Percentiles rank a stretch among this genome's conserved stretches.
These are phyloP conservation scores for Wickerhamomyces alni DNA, from an alignment of 805 yeast genomes.

Conservation along the genomic window DNA sequence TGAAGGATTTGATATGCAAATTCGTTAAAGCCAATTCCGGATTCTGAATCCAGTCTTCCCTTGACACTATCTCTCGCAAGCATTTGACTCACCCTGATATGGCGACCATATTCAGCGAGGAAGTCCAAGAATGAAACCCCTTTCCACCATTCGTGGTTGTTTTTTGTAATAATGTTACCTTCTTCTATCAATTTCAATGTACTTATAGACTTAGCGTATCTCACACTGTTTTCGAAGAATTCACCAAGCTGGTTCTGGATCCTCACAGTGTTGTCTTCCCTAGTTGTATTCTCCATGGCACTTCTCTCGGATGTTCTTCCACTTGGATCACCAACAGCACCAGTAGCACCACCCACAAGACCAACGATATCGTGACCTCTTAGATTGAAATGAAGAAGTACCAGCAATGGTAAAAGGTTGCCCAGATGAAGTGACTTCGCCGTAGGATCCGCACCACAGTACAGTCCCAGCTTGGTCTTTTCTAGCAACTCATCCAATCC, in stretches of 20 bases:
- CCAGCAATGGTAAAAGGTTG: conserved; percentile 81
- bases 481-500: conserved; percentile 21
- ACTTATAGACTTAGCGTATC: conserved; percentile 43
- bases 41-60: conserved; percentile 58
- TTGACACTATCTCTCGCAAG: conserved; percentile 83
- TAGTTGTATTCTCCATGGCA: conserved; percentile 43
- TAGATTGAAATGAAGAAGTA: conserved; percentile 73
- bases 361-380: conserved; percentile 85
- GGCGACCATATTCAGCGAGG: conserved; percentile 67
- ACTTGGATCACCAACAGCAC: conserved; percentile 94
- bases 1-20: conserved; percentile 90
- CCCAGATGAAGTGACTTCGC: conserved; percentile 89
- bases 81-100: conserved; percentile 82
- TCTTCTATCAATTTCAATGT: conserved; percentile 25
- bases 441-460: conserved; percentile 96
- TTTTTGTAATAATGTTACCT: conserved; percentile 41
- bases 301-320: conserved; percentile 78
- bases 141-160: conserved; percentile 86
- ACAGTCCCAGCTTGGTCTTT: conserved; percentile 46
- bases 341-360: conserved; percentile 93
- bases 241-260: conserved; percentile 56
- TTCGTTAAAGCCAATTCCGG: conserved; percentile 89
- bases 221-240: conserved; percentile 57
- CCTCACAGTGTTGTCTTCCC: conserved; percentile 49
- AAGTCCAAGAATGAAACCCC: conserved; percentile 71